Base-by-base conservation (phyloP, 2,329 filamentous ascomycete genomes). In the Pezicula radicicola region DNA sequence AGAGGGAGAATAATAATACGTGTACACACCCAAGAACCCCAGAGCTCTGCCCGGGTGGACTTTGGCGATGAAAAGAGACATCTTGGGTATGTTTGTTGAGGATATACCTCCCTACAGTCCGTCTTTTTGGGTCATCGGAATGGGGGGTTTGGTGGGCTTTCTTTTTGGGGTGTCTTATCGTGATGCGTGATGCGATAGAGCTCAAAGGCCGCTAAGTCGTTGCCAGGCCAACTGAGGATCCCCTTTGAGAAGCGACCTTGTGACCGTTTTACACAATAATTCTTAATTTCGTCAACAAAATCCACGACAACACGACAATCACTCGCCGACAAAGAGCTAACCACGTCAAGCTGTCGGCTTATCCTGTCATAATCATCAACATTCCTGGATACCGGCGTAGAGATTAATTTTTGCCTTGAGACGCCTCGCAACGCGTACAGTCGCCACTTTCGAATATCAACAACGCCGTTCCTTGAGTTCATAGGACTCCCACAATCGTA, bases 11-110 rank as follows among this genome's bases (percentile, higher is more conserved):
- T 21, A 21, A 21, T 21, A 21, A 21, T 21, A 21, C 5, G 21
- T 21, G 21, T 73, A 58, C 51, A 49, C 57, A 67, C 66, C 60
- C 45, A 69, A 50, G 46, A 69, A 66, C 10, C 65, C 65, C 40
- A 69, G 51, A 84, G n/a, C 86, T 84, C 56, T 84, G 63, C 84
- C 84, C 16, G 87, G 87, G 66, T 83, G 75, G 33, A 90, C 81
- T 66, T 86, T 82, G 51, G 83, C 83, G 30, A 71, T 74, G 62
- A 82, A 80, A 46, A 80, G 70, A 42, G 77, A 73, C 75, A 65
- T 63, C 30, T 49, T 52, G 21, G 50, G 43, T 48, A 51, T 61
- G 63, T 65, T 48, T 62, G 52, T 45, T 30, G 33, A 40, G 21
- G 28, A n/a, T 25, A 28, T 18, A 40, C 37, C 4, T 30, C 28